Evolutionary conservation across 2,329 filamentous ascomycete genomes (phyloP).

Genomic region (Chaetomiaceae sp.): DNA sequence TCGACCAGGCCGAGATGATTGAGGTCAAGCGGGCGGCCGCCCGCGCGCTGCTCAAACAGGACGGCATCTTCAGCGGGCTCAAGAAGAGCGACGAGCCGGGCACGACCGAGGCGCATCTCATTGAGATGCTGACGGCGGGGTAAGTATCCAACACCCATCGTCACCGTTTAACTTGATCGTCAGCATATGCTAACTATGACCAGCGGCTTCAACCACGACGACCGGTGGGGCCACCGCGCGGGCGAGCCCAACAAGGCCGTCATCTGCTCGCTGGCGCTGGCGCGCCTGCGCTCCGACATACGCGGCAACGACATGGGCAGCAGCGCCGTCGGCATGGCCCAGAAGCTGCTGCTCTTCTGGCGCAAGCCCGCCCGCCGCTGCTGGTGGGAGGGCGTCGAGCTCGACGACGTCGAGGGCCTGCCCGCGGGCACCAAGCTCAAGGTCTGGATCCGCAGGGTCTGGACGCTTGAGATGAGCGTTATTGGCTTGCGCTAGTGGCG

Average conservation of each 20-base stretch:
- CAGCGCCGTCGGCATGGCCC: constrained; percentile 92
- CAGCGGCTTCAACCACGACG: constrained; percentile 94
- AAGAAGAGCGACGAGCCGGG: constrained; percentile 93
- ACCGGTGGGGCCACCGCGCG: constrained; percentile 94
- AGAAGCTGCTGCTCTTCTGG: constrained; percentile 97
- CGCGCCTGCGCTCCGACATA: constrained; percentile 87
- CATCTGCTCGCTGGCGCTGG: constrained; percentile 92
- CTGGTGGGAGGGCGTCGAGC: constrained; percentile 98
- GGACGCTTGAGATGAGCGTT: constrained; percentile 98
- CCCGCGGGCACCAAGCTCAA: constrained; percentile 62
- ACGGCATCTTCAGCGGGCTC: constrained; percentile 93
- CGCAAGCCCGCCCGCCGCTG: constrained; percentile 91
- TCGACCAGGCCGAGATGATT: constrained; percentile 86
- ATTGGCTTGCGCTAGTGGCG: constrained; percentile 66
- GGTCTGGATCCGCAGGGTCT: constrained; percentile 96
- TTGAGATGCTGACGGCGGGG: constrained; percentile 99
- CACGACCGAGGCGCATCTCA: constrained; percentile 95
- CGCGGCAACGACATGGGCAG: constrained; percentile 70
- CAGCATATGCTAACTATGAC: background rate
- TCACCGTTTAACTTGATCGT: background rate
- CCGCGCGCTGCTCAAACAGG: constrained; percentile 77
- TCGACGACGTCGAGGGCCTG: constrained; percentile 84
- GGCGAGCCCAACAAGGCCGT: constrained; percentile 97
- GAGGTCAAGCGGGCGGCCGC: constrained; percentile 92
- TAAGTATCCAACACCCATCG: constrained; percentile 44